These are phyloP conservation scores for Heterobasidion occidentale DNA, from an alignment of 1,284 basidiomycete genomes.

Conservation along the genomic window DNA sequence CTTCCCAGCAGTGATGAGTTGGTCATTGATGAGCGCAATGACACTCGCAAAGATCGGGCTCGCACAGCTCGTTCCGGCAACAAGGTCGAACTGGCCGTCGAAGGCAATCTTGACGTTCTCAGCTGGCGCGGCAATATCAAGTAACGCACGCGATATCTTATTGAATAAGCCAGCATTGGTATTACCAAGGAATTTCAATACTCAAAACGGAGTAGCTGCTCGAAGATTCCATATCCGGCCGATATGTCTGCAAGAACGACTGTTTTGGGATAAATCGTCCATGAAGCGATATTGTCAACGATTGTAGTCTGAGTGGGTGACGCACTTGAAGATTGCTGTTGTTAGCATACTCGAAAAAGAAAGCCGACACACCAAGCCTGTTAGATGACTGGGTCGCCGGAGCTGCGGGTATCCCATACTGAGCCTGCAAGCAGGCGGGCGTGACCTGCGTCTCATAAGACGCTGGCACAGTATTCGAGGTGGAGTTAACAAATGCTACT, in stretches of 20 bases:
- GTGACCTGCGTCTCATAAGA: constrained; percentile 16
- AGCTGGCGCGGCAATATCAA: constrained; percentile 51
- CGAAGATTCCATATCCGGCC: constrained; percentile 18
- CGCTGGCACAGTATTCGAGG: constrained; percentile 8
- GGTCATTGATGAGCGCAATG: constrained; percentile 51
- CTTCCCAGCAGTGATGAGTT: constrained; percentile 40
- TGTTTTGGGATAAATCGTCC: neutral
- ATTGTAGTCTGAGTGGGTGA: neutral
- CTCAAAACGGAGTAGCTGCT: constrained; percentile 11
- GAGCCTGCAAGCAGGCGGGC: constrained; percentile 19
- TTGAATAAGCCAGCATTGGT: constrained; percentile 18
- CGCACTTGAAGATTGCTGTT: constrained; percentile 9
- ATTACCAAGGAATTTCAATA: constrained; percentile 15
- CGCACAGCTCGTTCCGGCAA: constrained; percentile 32
- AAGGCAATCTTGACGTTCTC: constrained; percentile 50
- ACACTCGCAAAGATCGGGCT: constrained; percentile 26
- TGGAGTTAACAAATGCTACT: neutral
- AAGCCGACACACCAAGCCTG: constrained; percentile 22
- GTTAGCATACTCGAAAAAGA: too few species aligned
- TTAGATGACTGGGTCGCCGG: constrained; percentile 19
- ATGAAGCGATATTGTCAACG: neutral
- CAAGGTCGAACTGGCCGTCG: constrained; percentile 33
- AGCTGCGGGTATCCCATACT: constrained; percentile 24
- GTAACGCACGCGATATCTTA: constrained; percentile 19
- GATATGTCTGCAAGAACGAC: constrained; percentile 12